Conservation (phyloP, 2,329 filamentous ascomycete genomes). For the Xylaria sp. region DNA sequence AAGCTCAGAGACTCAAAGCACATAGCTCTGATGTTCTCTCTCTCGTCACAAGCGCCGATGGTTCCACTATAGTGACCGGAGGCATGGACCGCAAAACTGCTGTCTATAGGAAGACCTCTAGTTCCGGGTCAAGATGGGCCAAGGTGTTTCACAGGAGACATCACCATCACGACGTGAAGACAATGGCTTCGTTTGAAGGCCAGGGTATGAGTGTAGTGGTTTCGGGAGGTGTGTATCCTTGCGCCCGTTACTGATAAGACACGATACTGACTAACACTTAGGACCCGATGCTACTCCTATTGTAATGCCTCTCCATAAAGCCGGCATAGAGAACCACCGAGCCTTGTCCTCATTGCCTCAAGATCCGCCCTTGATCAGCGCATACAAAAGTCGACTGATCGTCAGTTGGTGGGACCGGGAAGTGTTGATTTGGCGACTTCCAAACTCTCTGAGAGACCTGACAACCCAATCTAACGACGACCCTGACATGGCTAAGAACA, state of each 20-base stretch:
- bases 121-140: constrained; percentile 76
- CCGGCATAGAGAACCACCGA: constrained; percentile 82
- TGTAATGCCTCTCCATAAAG: constrained; percentile 81
- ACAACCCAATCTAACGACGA: constrained; percentile 56
- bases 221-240: constrained; percentile 78
- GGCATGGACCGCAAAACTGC: constrained; percentile 92
- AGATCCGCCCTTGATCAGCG: constrained; percentile 76
- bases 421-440: constrained; percentile 80
- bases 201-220: constrained; percentile 86
- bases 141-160: constrained; percentile 88
- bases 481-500: constrained; percentile 61
- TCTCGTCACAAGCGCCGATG: constrained; percentile 83
- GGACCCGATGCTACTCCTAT: constrained; percentile 88
- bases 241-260: background rate
- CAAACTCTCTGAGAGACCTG: constrained; percentile 59
- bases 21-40: constrained; percentile 93
- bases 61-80: constrained; percentile 84
- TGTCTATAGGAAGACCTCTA: constrained; percentile 76
- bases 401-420: constrained; percentile 94
- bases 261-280: constrained; percentile 55
- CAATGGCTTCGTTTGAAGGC: constrained; percentile 90
- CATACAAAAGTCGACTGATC: constrained; percentile 77
- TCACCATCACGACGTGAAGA: constrained; percentile 94
- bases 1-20: constrained; percentile 84
- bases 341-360: constrained; percentile 87